Base-by-base conservation (phyloP, 768 basidiomycete species). In the Mycena haematopus region DNA sequence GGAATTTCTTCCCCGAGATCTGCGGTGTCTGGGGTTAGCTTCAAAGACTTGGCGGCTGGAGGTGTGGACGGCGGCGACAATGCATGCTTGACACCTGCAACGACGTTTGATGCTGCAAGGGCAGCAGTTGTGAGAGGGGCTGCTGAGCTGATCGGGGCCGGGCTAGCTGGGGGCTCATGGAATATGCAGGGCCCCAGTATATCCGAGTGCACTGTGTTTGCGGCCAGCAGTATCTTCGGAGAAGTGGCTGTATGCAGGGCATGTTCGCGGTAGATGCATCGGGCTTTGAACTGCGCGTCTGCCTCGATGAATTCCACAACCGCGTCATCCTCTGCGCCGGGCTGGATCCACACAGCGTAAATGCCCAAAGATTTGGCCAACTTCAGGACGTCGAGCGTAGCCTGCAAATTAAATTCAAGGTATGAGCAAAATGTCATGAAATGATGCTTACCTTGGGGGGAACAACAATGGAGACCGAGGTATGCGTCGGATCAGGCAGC, bases 341-440 rank as follows among this genome's bases (percentile, higher is more conserved):
- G 88, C 68, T 89, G 88, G 38, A 88, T 79, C 88, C 88, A 90
- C 50, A 88, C 75, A 1, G 80, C 79, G 0, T 81, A 83, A 21
- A 86, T 69, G 17, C 67, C 70, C 33, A 78, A 78, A 31, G 71
- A 73, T 71, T 82, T 81, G 6, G 81, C 82, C 44, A 81, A 77
- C 66, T 84, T 74, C 63, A 87, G 69, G 51, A 86, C 35, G 29
- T 74, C 75, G 40, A 85, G 76, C 3, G 85, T 86, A 45, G 84
- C 70, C 84, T 86, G 63, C 7, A 52, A 31, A 33, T 56, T 22
- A 13, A 52, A 35, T 17, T 58, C 11, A 31, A 8, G 31, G 27
- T 29, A 35, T 29, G 4, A 38, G 17, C 25, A 36, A 35, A n/a
- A 35, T 60, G 45, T 1, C 36, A 44, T 54, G 56, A 10, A 22